Percentiles rank a stretch among this genome's conserved stretches.
These are phyloP conservation scores for Tilletia walkeri DNA, from an alignment of 1,284 basidiomycete species.

Conservation along the genomic window DNA sequence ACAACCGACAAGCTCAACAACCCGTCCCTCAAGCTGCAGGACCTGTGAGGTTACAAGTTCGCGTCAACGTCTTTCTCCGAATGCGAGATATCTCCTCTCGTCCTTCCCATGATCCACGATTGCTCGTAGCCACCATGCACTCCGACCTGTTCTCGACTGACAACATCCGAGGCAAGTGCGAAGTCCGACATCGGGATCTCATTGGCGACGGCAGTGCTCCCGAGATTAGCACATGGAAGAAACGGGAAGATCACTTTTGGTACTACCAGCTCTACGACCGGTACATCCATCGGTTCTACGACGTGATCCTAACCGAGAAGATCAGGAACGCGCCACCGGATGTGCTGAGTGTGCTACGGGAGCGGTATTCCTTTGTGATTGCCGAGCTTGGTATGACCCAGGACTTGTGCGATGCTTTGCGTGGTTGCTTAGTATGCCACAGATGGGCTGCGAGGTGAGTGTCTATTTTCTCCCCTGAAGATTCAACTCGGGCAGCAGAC, in stretches of 20 bases:
- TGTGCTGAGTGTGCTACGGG: conserved; percentile 61
- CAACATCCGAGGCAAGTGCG: conserved; percentile 84
- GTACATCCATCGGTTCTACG: conserved; percentile 97
- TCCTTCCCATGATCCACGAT: conserved; percentile 77
- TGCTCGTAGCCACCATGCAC: conserved; percentile 89
- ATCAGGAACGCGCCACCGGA: conserved; percentile 69
- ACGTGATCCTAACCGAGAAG: conserved; percentile 81
- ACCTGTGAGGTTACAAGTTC: conserved; percentile 60
- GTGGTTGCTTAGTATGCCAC: conserved; percentile 79
- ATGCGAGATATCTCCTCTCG: conserved; percentile 83
- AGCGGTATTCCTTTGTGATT: conserved; percentile 89
- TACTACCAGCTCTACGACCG: conserved; percentile 91
- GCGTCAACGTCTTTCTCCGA: conserved; percentile 89
- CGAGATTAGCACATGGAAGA: conserved; percentile 91
- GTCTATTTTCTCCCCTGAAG: conserved; percentile 15
- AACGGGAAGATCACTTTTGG: conserved; percentile 89
- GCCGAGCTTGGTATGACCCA: conserved; percentile 87
- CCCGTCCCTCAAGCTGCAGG: neutral
- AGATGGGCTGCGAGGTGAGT: conserved; percentile 83
- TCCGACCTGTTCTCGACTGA: conserved; percentile 89
- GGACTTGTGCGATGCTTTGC: conserved; percentile 81
- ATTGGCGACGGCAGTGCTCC: conserved; percentile 63
- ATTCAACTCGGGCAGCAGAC: neutral
- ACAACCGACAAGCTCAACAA: neutral
- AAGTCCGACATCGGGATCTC: conserved; percentile 88